Conservation (phyloP, 805 yeast genomes). For the Starmerella vitae region DNA sequence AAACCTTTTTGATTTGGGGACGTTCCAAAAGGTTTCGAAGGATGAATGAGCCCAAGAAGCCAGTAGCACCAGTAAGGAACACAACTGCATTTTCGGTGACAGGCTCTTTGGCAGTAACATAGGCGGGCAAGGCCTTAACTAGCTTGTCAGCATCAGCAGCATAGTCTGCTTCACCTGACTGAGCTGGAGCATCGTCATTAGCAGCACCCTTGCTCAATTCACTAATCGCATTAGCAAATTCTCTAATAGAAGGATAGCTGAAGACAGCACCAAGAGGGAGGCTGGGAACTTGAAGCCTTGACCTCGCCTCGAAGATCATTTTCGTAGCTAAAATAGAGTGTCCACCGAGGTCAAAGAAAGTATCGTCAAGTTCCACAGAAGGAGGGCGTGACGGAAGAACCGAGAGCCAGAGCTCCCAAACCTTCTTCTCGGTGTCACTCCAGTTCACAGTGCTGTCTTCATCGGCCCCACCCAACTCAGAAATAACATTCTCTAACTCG, state of each 20-base stretch:
- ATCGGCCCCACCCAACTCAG: slow-evolving; percentile 27
- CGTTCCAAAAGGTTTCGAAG: slow-evolving; percentile 61
- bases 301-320: slow-evolving; percentile 86
- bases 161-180: slow-evolving; percentile 32
- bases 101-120: slow-evolving; percentile 35
- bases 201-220: slow-evolving; percentile 34
- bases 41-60: slow-evolving; percentile 87
- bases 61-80: slow-evolving; percentile 91
- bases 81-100: slow-evolving; percentile 36
- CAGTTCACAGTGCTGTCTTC: slow-evolving; percentile 32
- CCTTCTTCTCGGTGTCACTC: slow-evolving; percentile 48
- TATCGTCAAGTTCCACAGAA: slow-evolving; percentile 59
- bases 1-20: slow-evolving; percentile 42
- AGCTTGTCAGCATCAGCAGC: slow-evolving; percentile 57
- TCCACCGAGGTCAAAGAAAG: slow-evolving; percentile 95
- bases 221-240: slow-evolving; percentile 63
- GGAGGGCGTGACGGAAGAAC: slow-evolving; percentile 80
- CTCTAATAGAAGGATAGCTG: slow-evolving; percentile 72
- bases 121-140: slow-evolving; percentile 32
- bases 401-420: slow-evolving; percentile 72
- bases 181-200: slow-evolving; percentile 13
- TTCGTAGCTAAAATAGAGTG: slow-evolving; percentile 94
- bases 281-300: slow-evolving; percentile 53
- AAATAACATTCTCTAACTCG: slow-evolving; percentile 55
- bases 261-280: slow-evolving; percentile 83